Conservation (phyloP, 2,329 filamentous ascomycete genomes). For the Davidsoniella neocaledoniae region DNA sequence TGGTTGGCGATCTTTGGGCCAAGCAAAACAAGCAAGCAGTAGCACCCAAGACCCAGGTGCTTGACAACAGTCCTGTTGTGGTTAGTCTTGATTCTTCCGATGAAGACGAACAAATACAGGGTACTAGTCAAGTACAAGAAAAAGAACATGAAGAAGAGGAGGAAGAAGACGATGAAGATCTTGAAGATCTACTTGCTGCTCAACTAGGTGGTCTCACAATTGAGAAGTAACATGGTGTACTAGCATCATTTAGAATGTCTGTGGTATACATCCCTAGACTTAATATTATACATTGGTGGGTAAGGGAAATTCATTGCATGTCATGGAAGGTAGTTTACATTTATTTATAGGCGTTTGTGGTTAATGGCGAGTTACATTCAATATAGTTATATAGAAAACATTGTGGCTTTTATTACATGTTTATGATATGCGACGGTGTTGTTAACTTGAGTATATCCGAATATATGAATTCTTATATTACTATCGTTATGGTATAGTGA, state of each 20-base stretch:
- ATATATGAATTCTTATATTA: neutral
- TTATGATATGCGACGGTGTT: too few relatives aligned
- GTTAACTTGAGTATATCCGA: too few relatives aligned
- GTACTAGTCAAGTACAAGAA: conserved; percentile 12
- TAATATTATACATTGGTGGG: neutral
- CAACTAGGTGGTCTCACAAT: conserved; percentile 8
- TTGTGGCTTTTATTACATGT: too few relatives aligned
- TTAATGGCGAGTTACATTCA: neutral
- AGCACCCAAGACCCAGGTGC: neutral
- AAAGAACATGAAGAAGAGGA: conserved; percentile 12
- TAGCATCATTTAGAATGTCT: too few relatives aligned
- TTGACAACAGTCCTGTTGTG: neutral
- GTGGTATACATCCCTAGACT: too few relatives aligned
- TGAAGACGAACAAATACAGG: neutral
- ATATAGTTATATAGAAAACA: too few relatives aligned
- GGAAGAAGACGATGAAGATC: conserved; percentile 1
- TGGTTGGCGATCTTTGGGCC: conserved; percentile 47
- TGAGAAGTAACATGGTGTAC: too few relatives aligned
- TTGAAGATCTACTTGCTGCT: conserved; percentile 4
- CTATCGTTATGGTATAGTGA: neutral
- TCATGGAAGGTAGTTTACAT: neutral
- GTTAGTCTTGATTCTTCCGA: conserved; percentile 15
- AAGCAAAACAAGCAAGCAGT: conserved; percentile 27
- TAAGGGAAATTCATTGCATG: neutral
- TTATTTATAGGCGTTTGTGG: neutral